Evolutionary conservation across 2,329 filamentous ascomycete genomes (phyloP).

Genomic region (Sporothrix euskadiensis): DNA sequence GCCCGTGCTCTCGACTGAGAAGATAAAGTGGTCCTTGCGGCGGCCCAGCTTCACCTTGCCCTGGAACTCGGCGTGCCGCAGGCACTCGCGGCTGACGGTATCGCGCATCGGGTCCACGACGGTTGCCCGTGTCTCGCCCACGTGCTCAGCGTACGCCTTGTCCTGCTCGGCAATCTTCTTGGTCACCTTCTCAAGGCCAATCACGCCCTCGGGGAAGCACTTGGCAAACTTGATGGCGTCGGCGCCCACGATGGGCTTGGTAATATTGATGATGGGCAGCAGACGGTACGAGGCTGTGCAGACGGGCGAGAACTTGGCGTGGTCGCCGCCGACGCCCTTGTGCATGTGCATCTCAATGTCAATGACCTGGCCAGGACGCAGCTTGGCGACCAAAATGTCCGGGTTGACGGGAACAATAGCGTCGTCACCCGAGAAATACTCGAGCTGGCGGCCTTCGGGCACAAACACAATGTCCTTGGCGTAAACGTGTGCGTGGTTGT

Average conservation of each 20-base stretch:
- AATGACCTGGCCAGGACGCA: constrained; percentile 87
- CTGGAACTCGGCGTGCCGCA: constrained; percentile 90
- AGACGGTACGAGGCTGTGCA: constrained; percentile 92
- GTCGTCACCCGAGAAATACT: constrained; percentile 67
- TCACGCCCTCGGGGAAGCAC: constrained; percentile 89
- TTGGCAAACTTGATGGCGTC: constrained; percentile 86
- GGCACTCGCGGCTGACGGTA: constrained; percentile 88
- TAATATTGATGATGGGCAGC: constrained; percentile 83
- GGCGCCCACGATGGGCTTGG: constrained; percentile 75
- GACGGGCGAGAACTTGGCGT: constrained; percentile 96
- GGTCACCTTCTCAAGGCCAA: constrained; percentile 73
- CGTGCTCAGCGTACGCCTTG: constrained; percentile 69
- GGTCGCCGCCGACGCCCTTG: constrained; percentile 90
- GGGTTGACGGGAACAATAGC: constrained; percentile 79
- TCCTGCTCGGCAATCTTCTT: constrained; percentile 62
- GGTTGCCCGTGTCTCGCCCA: constrained; percentile 82
- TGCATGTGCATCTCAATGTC: constrained; percentile 88
- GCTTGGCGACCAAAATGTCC: constrained; percentile 90
- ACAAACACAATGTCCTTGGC: constrained; percentile 74
- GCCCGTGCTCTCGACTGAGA: constrained; percentile 89
- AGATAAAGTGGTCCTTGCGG: constrained; percentile 94
- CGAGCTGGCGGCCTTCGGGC: constrained; percentile 70
- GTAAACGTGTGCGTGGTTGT: constrained; percentile 82
- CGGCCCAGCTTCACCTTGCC: constrained; percentile 93
- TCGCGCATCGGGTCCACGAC: constrained; percentile 88